phyloP scores from a whole-genome alignment of 2,329 filamentous ascomycete species.

The Calonectria honghensis region DNA sequence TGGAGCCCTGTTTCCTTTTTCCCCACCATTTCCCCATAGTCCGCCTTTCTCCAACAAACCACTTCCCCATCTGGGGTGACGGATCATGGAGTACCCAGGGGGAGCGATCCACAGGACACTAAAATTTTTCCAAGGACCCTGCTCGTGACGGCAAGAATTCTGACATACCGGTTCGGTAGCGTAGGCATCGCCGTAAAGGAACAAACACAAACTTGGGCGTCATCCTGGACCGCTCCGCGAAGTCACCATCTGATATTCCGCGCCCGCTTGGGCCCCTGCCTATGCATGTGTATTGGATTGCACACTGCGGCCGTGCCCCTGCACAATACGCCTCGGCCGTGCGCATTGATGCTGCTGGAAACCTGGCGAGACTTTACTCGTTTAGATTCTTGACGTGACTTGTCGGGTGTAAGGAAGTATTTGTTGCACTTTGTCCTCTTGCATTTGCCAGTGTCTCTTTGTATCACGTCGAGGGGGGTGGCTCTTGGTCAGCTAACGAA shows the following conservation, averaged over 20 bases:
- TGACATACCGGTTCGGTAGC: not conserved
- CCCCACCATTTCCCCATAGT: constrained; percentile 30
- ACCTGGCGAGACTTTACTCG: constrained; percentile 1
- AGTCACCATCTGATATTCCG: no score
- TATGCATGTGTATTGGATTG: not conserved
- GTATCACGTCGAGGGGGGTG: not conserved
- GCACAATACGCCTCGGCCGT: not conserved
- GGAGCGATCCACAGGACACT: not conserved
- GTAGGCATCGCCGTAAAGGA: not conserved
- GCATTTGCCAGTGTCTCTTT: not conserved
- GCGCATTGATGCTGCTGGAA: not conserved
- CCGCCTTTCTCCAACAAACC: constrained; percentile 14
- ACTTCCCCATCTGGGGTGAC: constrained; percentile 18
- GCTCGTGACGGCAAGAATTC: not conserved
- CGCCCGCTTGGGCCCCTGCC: not conserved
- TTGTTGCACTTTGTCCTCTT: not conserved
- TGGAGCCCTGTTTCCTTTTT: constrained; percentile 18
- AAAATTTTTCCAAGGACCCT: constrained; percentile 6
- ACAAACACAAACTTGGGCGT: not conserved
- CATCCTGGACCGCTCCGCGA: not conserved
- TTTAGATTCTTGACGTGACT: not conserved
- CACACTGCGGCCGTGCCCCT: not conserved
- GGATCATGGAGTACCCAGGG: constrained; percentile 11
- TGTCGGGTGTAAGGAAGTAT: constrained; percentile 3
- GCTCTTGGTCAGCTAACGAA: not conserved